phyloP scores from a whole-genome alignment of 176 grass and related monocot species.

The Sorghum bicolor region Sorghum_bicolor_NCBIv3 NC_012879.2:56018501-56019000 shows the following conservation, averaged over 20 bases:
- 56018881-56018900: not conserved
- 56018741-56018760: constrained; percentile 1
- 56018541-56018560: constrained; percentile 91
- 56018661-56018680: not conserved
- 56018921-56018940: no score
- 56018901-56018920: no score
- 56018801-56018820: not conserved
- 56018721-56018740: constrained; percentile 2
- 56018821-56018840: not conserved
- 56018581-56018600: not conserved
- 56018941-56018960: no score
- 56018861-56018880: not conserved
- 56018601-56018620: not conserved
- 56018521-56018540: constrained; percentile 86
- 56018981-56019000: no score
- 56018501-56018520: constrained; percentile 61
- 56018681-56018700: not conserved
- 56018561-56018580: not conserved
- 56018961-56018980: not conserved
- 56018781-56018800: not conserved
- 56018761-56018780: not conserved
- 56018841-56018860: not conserved
- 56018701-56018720: constrained; percentile 13
- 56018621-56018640: not conserved
- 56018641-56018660: constrained; percentile 3